These are phyloP conservation scores for Hypoxylon fuscum DNA, from an alignment of 495 filamentous ascomycete species.

Conservation along the genomic window DNA sequence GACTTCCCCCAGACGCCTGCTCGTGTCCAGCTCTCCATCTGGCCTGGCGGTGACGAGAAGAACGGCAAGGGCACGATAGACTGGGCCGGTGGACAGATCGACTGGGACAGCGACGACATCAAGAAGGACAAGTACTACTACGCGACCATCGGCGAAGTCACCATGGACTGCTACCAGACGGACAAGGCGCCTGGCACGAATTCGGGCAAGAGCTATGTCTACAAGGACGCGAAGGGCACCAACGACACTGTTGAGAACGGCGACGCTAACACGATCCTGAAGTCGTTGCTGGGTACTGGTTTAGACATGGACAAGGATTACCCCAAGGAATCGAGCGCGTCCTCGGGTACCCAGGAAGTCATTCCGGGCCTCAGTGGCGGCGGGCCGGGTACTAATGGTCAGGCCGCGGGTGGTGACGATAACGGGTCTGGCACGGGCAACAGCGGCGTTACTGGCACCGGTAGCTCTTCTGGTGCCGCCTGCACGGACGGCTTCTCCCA, in stretches of 20 bases:
- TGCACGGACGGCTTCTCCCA: slow-evolving; percentile 49
- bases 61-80: slow-evolving; percentile 86
- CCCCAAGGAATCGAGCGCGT: slow-evolving; percentile 37
- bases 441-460: slow-evolving; percentile 19
- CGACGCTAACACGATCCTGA: slow-evolving; percentile 78
- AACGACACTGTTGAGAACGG: slow-evolving; percentile 80
- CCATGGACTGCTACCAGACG: slow-evolving; percentile 84
- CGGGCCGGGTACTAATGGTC: slow-evolving; percentile 40
- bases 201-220: slow-evolving; percentile 76
- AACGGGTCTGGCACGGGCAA: slow-evolving; percentile 9
- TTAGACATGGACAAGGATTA: slow-evolving; percentile 69
- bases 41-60: slow-evolving; percentile 85
- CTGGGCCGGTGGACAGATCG: slow-evolving; percentile 90
- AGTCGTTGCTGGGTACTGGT: slow-evolving; percentile 80
- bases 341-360: slow-evolving; percentile 30
- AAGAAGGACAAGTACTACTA: slow-evolving; percentile 88
- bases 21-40: slow-evolving; percentile 94
- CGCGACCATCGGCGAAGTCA: slow-evolving; percentile 78
- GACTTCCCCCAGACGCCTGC: slow-evolving; percentile 91
- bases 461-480: slow-evolving; percentile 23
- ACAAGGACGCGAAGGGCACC: slow-evolving; percentile 68
- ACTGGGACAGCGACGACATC: slow-evolving; percentile 87
- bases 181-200: slow-evolving; percentile 66
- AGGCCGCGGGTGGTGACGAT: slow-evolving; percentile 38
- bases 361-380: slow-evolving; percentile 49